A percentile compares a stretch with the other conserved stretches of the same genome.
Evolutionary conservation across 2,329 filamentous ascomycete species (phyloP).

Genomic region (Onygenales sp.): DNA sequence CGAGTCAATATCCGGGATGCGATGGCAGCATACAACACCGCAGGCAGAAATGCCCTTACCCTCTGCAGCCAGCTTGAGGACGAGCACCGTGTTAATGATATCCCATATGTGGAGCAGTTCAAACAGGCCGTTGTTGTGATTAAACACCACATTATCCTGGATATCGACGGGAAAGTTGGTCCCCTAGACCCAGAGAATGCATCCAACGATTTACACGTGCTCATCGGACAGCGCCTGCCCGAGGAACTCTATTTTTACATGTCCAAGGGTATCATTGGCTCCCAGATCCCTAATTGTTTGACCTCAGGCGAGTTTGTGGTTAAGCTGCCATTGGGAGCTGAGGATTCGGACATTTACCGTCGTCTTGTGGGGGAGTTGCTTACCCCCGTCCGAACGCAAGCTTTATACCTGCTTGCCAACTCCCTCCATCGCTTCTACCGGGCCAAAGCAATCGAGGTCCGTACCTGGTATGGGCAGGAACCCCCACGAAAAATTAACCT

Average conservation of each 20-base stretch:
- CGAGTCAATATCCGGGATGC: constrained; percentile 61
- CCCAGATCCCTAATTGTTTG: constrained; percentile 72
- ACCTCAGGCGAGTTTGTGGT: constrained; percentile 70
- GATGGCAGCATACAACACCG: constrained; percentile 61
- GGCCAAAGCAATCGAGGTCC: constrained; percentile 66
- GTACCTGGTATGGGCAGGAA: constrained; percentile 70
- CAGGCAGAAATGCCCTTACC: constrained; percentile 58
- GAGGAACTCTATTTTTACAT: constrained; percentile 87
- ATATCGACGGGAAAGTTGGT: constrained; percentile 64
- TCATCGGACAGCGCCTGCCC: constrained; percentile 81
- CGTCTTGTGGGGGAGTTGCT: constrained; percentile 67
- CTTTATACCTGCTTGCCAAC: constrained; percentile 68
- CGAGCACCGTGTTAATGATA: constrained; percentile 59
- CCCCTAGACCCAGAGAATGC: constrained; percentile 64
- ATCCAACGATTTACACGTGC: constrained; percentile 76
- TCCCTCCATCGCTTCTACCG: constrained; percentile 75
- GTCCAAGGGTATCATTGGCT: constrained; percentile 68
- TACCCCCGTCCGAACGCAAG: constrained; percentile 62
- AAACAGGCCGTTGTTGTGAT: constrained; percentile 76
- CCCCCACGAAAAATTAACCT: constrained; percentile 58
- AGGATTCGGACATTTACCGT: constrained; percentile 69
- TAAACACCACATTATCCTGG: constrained; percentile 77
- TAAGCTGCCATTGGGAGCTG: constrained; percentile 75
- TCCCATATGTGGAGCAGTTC: constrained; percentile 76
- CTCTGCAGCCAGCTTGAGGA: constrained; percentile 74